phyloP scores from a whole-genome alignment of 2,329 filamentous ascomycete genomes.

The Colletotrichum echinochloae region DNA sequence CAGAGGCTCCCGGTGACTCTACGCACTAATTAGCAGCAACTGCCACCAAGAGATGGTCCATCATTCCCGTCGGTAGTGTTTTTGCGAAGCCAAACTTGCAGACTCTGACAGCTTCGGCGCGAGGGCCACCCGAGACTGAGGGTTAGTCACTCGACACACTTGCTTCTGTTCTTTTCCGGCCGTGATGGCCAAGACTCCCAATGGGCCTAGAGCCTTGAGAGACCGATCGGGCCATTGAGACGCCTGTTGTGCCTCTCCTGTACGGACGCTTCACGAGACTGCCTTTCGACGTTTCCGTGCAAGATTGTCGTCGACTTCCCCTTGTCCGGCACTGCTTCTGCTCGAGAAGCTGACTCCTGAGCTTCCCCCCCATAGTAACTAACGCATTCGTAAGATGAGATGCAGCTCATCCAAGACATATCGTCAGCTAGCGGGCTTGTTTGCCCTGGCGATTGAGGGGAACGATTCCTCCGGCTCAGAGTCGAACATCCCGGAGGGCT shows the following conservation, averaged over 20 bases:
- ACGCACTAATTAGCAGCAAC: conserved; percentile 6
- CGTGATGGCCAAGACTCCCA: conserved; percentile 3
- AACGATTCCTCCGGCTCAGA: neutral
- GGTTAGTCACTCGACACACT: neutral
- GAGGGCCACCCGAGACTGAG: neutral
- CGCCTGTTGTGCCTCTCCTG: too few species aligned
- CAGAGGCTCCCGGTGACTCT: conserved; percentile 1
- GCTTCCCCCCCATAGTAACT: too few species aligned
- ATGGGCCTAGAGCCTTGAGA: neutral
- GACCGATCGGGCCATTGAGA: too few species aligned
- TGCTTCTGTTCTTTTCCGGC: conserved; percentile 16
- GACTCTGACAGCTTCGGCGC: neutral
- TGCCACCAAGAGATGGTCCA: neutral
- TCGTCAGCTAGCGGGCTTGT: neutral
- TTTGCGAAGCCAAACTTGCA: neutral
- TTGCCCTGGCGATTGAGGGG: neutral
- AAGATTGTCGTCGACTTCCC: conserved; percentile 27
- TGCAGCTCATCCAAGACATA: neutral
- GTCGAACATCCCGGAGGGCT: neutral
- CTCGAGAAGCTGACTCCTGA: neutral
- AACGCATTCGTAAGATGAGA: conserved; percentile 23
- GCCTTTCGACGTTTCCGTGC: conserved; percentile 12
- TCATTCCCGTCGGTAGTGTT: conserved; percentile 27
- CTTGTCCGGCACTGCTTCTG: neutral
- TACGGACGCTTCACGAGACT: neutral